Percentiles rank a stretch among this genome's conserved stretches.
These are phyloP conservation scores for Plantago major DNA, from an alignment of 257 asterid species.

Conservation along the genomic window DNA sequence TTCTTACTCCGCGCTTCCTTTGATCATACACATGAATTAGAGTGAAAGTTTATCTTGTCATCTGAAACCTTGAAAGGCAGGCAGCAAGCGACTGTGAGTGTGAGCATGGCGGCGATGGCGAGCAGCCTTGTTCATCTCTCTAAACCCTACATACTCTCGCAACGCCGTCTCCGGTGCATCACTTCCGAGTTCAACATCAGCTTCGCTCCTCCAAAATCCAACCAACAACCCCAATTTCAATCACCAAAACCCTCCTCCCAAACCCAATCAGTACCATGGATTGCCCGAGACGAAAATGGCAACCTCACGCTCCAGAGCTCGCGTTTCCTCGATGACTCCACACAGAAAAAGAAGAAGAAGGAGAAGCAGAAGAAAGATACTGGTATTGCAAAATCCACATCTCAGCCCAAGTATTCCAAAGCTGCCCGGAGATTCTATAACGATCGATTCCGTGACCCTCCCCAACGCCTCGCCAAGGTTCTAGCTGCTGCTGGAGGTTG, in stretches of 20 bases:
- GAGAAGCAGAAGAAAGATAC: conserved; percentile 7
- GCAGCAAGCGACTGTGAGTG: no score
- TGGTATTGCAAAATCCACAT: conserved; percentile 26
- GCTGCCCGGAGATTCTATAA: conserved; percentile 96
- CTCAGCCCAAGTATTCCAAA: conserved; percentile 77
- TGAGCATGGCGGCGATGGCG: no score
- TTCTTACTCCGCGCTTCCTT: no score
- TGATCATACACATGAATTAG: no score
- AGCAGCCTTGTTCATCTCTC: no score
- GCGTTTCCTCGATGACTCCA: conserved; percentile 44
- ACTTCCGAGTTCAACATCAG: conserved; percentile 59
- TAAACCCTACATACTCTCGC: no score
- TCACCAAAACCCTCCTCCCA: conserved; percentile 21
- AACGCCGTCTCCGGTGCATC: background rate
- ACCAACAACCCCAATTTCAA: conserved; percentile 21
- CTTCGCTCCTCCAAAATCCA: conserved; percentile 61
- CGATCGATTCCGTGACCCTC: conserved; percentile 76
- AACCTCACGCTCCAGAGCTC: conserved; percentile 41
- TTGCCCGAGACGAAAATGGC: conserved; percentile 61
- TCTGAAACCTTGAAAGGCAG: no score
- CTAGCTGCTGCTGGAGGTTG: conserved; percentile 97
- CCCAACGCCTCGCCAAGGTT: conserved; percentile 84
- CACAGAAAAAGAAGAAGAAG: conserved; percentile 57
- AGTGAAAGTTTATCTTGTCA: no score
- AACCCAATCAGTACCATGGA: conserved; percentile 58